These are phyloP conservation scores for Rhizoclosmatium sp. DNA, from an alignment of 192 early-diverging fungal genomes.

Conservation along the genomic window DNA sequence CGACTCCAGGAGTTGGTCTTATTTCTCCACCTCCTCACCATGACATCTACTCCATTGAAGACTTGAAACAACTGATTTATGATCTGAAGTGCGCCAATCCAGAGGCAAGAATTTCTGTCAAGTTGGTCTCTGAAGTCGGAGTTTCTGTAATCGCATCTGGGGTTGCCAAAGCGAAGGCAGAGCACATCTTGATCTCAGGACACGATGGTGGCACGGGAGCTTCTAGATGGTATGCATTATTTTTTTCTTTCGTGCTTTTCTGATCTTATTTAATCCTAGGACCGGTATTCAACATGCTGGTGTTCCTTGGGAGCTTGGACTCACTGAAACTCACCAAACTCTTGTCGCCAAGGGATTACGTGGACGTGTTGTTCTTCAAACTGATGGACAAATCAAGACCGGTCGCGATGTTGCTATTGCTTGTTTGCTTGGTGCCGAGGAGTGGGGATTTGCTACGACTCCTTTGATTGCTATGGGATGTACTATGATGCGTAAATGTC, in stretches of 20 bases:
- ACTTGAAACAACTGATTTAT: constrained; percentile 98
- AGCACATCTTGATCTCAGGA: constrained; percentile 92
- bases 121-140: constrained; percentile 97
- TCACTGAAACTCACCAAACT: constrained; percentile 99
- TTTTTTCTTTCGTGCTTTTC: constrained; percentile 43
- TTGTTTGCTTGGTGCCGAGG: constrained; percentile 96
- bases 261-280: constrained; percentile 4
- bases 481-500: constrained; percentile 91
- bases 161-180: constrained; percentile 96
- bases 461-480: constrained; percentile 98
- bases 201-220: constrained; percentile 99
- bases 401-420: constrained; percentile 97
- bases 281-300: constrained; percentile 99
- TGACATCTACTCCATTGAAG: constrained; percentile 99
- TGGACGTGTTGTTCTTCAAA: constrained; percentile 95
- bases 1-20: constrained; percentile 93
- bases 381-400: constrained; percentile 98
- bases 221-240: constrained; percentile 68
- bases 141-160: constrained; percentile 97
- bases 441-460: constrained; percentile 98
- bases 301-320: constrained; percentile 97
- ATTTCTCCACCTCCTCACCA: constrained; percentile 99
- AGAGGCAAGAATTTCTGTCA: constrained; percentile 90
- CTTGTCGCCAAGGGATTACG: constrained; percentile 96
- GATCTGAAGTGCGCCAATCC: constrained; percentile 96